Conservation (phyloP, 2,329 filamentous ascomycete genomes). For the Fusarium illudens region DNA sequence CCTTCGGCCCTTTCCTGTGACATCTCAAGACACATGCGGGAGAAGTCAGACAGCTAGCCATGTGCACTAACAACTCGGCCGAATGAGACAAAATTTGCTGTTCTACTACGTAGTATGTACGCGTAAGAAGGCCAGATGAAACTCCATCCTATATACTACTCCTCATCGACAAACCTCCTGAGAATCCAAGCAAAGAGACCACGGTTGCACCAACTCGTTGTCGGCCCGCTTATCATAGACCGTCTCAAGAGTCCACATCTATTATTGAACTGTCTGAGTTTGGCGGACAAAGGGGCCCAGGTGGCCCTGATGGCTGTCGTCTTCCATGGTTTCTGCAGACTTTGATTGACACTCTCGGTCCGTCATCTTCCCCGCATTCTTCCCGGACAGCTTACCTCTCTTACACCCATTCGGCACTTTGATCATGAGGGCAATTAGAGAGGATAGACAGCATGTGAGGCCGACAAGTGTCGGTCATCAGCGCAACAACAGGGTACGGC, state of each 20-base stretch:
- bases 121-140: not conserved
- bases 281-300: not conserved
- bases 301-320: not conserved
- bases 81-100: not conserved
- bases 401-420: conserved; percentile 3
- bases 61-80: conserved; percentile 9
- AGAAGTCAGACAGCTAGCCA: not conserved
- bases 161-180: not conserved
- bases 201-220: not conserved
- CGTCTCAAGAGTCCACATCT: not conserved
- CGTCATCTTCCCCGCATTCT: conserved; percentile 24
- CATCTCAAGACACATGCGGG: conserved; percentile 5
- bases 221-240: conserved; percentile 1
- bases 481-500: not conserved
- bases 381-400: conserved; percentile 9
- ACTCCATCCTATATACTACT: not conserved
- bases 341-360: not conserved
- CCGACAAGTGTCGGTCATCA: conserved; percentile 1
- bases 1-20: conserved; percentile 14
- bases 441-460: conserved; percentile 16
- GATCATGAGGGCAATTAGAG: not conserved
- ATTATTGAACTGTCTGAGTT: not conserved
- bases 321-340: not conserved
- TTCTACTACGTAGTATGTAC: too few species aligned
- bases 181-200: not conserved